phyloP scores from a whole-genome alignment of 2,329 filamentous ascomycete species.

The Magnaporthales sp. region DNA sequence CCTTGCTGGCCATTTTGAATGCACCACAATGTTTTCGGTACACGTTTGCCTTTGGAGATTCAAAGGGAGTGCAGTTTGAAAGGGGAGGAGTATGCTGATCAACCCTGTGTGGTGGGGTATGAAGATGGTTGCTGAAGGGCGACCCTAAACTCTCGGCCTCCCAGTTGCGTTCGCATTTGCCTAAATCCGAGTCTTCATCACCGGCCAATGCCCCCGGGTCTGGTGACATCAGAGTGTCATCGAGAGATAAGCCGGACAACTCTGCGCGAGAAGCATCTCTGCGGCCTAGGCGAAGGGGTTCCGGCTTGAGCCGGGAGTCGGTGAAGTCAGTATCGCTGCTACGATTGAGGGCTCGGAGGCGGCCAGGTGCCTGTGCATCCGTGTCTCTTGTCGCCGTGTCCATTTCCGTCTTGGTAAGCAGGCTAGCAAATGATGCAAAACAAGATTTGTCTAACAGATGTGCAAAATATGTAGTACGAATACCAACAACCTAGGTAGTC shows the following conservation, averaged over 20 bases:
- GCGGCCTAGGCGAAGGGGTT: slow-evolving; percentile 10
- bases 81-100: neutral
- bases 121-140: neutral
- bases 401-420: neutral
- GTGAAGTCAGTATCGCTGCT: slow-evolving; percentile 6
- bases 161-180: neutral
- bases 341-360: neutral
- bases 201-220: neutral
- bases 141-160: neutral
- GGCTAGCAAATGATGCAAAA: neutral
- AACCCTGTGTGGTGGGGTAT: neutral
- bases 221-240: neutral
- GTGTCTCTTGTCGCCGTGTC: neutral
- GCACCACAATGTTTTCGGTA: neutral
- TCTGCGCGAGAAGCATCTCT: slow-evolving; percentile 9
- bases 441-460: neutral
- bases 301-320: slow-evolving; percentile 10
- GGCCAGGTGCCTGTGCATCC: neutral
- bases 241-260: neutral
- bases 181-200: neutral
- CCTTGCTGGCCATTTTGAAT: neutral
- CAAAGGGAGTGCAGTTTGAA: neutral
- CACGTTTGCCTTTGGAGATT: neutral
- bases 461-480: neutral
- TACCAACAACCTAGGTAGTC: neutral